A percentile compares a stretch with the other conserved stretches of the same genome.
Evolutionary conservation across 257 asterid genomes (phyloP).

Genomic region (Euphrasia confusa): DNA sequence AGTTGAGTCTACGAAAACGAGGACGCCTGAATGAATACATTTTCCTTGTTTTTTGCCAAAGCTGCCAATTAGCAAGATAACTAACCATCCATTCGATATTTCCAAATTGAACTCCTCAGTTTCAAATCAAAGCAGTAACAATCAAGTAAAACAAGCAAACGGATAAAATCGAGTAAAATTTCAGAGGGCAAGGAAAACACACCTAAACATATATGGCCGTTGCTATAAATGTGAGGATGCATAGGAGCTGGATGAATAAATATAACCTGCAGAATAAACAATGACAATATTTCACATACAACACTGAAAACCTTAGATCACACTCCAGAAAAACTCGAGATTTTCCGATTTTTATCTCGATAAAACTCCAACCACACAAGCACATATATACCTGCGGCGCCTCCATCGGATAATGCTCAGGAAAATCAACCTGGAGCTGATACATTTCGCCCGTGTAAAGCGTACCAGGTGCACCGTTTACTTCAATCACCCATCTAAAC

Average conservation of each 20-base stretch:
- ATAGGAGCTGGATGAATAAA: conserved; percentile 83
- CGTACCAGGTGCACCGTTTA: conserved; percentile 61
- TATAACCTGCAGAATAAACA: conserved; percentile 44
- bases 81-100: not conserved
- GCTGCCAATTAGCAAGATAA: not conserved
- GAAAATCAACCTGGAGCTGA: conserved; percentile 72
- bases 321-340: not conserved
- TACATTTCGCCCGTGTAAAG: conserved; percentile 49
- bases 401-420: conserved; percentile 73
- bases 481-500: conserved; percentile 64
- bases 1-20: not conserved
- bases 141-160: not conserved
- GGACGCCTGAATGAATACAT: not conserved
- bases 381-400: conserved; percentile 53
- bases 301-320: conserved; percentile 25
- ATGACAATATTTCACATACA: conserved; percentile 2
- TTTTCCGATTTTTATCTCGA: not conserved
- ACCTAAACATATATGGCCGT: conserved; percentile 97
- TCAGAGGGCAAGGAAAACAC: conserved; percentile 18
- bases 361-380: not conserved
- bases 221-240: conserved; percentile 92
- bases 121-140: conserved; percentile 10
- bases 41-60: not conserved
- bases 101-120: not conserved
- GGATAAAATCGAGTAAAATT: not conserved